Evolutionary conservation across 2,329 filamentous ascomycete genomes (phyloP).

Genomic region (Dactylellina leptospora): DNA sequence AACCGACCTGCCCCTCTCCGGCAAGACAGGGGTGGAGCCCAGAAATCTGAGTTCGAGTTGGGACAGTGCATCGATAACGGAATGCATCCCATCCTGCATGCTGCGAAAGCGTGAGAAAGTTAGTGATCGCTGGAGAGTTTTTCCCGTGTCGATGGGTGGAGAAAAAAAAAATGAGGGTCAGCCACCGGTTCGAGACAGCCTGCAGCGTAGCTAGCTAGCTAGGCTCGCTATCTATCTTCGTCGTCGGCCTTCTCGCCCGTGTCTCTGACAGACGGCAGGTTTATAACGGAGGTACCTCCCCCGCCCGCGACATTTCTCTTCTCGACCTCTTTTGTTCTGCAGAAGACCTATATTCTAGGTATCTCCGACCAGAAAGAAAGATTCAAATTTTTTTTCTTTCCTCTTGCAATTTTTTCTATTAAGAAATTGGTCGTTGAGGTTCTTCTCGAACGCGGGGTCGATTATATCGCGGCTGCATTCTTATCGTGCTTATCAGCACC

Average conservation of each 20-base stretch:
- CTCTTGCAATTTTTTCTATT: neutral
- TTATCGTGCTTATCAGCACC: conserved; percentile 29
- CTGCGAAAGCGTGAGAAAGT: conserved; percentile 30
- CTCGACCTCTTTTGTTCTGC: conserved; percentile 8
- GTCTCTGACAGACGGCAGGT: conserved; percentile 2
- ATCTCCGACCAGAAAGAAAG: neutral
- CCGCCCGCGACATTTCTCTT: neutral
- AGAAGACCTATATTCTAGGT: conserved; percentile 9
- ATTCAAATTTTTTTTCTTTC: conserved; percentile 1
- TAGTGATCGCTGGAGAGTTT: conserved; percentile 15
- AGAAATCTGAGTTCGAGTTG: conserved; percentile 13
- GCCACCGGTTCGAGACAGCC: too few relatives aligned
- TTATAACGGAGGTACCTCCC: conserved; percentile 51
- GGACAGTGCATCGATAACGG: conserved; percentile 54
- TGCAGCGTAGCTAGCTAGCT: too few relatives aligned
- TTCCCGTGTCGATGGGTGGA: conserved; percentile 22
- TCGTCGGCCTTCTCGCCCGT: neutral
- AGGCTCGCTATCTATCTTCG: too few relatives aligned
- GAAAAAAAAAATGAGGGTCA: conserved; percentile 3
- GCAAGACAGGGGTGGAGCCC: conserved; percentile 24
- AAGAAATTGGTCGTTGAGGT: conserved; percentile 6
- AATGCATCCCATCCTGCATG: conserved; percentile 50
- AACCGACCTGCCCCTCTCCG: conserved; percentile 8
- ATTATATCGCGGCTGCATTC: conserved; percentile 14
- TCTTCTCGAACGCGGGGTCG: neutral